Percentiles rank a stretch among this genome's conserved stretches.
Conservation (phyloP, 2,329 filamentous ascomycete genomes). For the Epichloe amarillans region DNA sequence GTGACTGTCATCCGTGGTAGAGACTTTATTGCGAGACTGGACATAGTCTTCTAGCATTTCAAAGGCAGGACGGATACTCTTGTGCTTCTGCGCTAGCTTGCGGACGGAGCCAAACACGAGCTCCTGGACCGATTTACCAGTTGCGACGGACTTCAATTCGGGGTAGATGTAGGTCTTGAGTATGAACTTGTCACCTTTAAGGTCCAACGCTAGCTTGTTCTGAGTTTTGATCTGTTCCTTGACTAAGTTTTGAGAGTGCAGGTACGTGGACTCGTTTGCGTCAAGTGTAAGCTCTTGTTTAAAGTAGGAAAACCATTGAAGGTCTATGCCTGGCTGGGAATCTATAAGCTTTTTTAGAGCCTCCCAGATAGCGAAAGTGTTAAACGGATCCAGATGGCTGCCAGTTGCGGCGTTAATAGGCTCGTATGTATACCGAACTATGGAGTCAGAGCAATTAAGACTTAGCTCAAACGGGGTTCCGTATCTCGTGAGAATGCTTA, state of each 20-base stretch:
- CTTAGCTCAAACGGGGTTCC: constrained; percentile 1
- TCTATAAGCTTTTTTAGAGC: neutral
- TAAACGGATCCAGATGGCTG: no score
- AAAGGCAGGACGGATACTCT: neutral
- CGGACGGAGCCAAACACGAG: constrained; percentile 1
- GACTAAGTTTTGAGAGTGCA: neutral
- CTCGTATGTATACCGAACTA: constrained; percentile 1
- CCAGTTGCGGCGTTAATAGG: neutral
- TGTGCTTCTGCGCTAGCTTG: neutral
- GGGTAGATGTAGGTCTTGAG: neutral
- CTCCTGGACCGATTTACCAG: neutral
- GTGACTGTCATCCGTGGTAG: no score
- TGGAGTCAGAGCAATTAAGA: neutral
- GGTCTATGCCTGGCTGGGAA: neutral
- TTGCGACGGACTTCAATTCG: neutral
- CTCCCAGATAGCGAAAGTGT: no score
- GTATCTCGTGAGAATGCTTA: neutral
- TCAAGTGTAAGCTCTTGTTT: neutral
- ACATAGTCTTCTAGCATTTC: neutral
- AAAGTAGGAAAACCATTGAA: constrained; percentile 1
- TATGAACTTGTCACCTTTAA: neutral
- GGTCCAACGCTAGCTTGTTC: neutral
- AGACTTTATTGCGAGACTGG: neutral
- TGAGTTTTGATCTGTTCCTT: neutral
- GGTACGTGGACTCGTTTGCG: no score